Percentiles rank a stretch among this genome's conserved stretches.
phyloP scores from a whole-genome alignment of 2,329 filamentous ascomycete genomes.

The Neocucurbitaria cava region DNA sequence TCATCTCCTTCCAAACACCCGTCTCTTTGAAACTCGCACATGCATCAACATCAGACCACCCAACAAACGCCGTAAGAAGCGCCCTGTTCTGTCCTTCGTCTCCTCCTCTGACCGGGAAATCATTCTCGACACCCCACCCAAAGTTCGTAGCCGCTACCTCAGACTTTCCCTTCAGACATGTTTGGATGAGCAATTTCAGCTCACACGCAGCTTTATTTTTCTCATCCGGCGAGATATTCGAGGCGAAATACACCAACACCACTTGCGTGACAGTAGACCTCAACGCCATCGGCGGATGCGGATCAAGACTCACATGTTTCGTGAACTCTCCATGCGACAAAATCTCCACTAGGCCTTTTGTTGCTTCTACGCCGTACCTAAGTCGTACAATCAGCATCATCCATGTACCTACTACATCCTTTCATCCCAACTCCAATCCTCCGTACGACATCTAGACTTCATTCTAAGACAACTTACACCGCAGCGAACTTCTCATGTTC shows the following conservation, averaged over 20 bases:
- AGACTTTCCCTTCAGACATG: background rate
- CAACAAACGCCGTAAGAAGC: constrained; percentile 5
- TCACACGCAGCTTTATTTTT: background rate
- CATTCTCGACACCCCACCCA: constrained; percentile 13
- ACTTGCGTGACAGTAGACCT: background rate
- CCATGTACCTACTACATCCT: background rate
- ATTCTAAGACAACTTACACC: constrained; percentile 5
- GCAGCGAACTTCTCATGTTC: constrained; percentile 10
- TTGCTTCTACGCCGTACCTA: background rate
- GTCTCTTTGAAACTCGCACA: background rate
- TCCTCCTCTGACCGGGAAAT: constrained; percentile 8
- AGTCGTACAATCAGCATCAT: background rate
- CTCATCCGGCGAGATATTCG: background rate
- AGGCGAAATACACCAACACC: constrained; percentile 1
- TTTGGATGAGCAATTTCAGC: background rate
- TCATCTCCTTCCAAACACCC: background rate
- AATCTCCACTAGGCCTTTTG: background rate
- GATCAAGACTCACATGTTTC: constrained; percentile 5
- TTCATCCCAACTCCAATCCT: too few species aligned
- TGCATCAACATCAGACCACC: constrained; percentile 4
- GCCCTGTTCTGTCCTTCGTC: constrained; percentile 2
- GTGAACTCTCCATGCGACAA: constrained; percentile 10
- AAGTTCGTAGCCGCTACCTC: constrained; percentile 3
- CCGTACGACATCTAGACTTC: background rate
- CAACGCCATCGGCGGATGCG: background rate